Evolutionary conservation across 352 stramenopile species (phyloP), one percentile per base, ranked within the genome.

Genomic region (Phytophthora agathidicida): DNA sequence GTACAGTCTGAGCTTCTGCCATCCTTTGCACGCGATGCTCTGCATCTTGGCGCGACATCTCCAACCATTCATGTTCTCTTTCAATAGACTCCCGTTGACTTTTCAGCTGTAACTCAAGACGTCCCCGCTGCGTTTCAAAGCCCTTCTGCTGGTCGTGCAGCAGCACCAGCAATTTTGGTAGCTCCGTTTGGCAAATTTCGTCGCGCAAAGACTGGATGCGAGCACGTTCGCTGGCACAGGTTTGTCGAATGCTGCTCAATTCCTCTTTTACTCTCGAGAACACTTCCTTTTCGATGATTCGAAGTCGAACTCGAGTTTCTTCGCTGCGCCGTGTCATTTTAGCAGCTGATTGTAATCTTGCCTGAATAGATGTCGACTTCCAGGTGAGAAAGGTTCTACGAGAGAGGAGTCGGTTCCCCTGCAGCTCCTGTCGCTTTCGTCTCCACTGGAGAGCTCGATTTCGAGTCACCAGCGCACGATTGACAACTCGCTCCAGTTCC

Each of bases 371-470:
- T 20, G 46, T 23, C 14, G 45, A 45, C 19, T 59, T 73, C 71
- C 71, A 80, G 16, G 22, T 39, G n/a, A 80, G 14, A 37, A 83
- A 75, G 10, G 60, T 7, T 7, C 35, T n/a, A 7, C 37, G 30
- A 22, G 37, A 37, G 19, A 64, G 27, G 7, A 38, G 27, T 2
- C 10, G 45, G 24, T 45, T 53, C 10, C 38, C 47, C 37, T 44
- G 28, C 6, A 30, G 42, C 6, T 74, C 61, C 3, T 68, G 43
- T 16, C 52, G 43, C 7, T 39, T 46, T 37, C 59, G 64, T 50
- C 53, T 65, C 73, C 73, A 86, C 2, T 36, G 27, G 5, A 86
- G 27, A 26, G 50, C 61, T 32, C 73, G 63, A 50, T 80, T 80
- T 37, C 70, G 63, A 16, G 52, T 80, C 43, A 71, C 32, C 5